Conservation (phyloP, 371 early-diverging fungal genomes). For the Dichotomocladium elegans region DNA sequence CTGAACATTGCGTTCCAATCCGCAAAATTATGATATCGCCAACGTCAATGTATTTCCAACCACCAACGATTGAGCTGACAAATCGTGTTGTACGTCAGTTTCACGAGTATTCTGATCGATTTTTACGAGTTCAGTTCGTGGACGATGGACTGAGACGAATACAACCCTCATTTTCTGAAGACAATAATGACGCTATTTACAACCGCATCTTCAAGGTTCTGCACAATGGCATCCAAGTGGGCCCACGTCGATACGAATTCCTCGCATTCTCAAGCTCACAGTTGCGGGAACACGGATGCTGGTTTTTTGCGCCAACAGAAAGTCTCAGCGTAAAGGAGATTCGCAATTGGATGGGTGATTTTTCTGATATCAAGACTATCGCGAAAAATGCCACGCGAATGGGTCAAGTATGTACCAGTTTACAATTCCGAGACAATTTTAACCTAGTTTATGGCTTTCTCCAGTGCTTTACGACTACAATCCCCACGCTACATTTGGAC, state of each 20-base stretch:
- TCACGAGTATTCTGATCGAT: conserved; percentile 45
- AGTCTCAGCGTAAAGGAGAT: conserved; percentile 54
- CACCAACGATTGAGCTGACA: conserved; percentile 55
- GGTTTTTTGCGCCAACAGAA: conserved; percentile 59
- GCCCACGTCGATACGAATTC: conserved; percentile 60
- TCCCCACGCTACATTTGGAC: conserved; percentile 37
- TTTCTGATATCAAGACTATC: conserved; percentile 61
- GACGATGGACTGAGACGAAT: conserved; percentile 57
- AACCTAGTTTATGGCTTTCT: too few species aligned
- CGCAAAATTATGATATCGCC: conserved; percentile 65
- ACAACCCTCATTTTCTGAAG: conserved; percentile 17
- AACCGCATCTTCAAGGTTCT: conserved; percentile 49
- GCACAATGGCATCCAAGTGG: conserved; percentile 56
- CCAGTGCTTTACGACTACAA: conserved; percentile 65
- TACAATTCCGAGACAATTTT: neutral
- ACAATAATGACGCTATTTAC: conserved; percentile 38
- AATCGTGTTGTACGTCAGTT: conserved; percentile 68
- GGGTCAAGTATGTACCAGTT: conserved; percentile 49
- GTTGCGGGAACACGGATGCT: conserved; percentile 65
- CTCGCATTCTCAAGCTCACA: conserved; percentile 71
- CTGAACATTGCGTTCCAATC: conserved; percentile 49
- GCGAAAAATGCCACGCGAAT: conserved; percentile 74
- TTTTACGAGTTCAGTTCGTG: conserved; percentile 65
- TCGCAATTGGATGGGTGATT: conserved; percentile 71
- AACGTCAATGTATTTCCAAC: conserved; percentile 50